Conservation (phyloP, 805 yeast species). For the Yarrowia sp. region DNA sequence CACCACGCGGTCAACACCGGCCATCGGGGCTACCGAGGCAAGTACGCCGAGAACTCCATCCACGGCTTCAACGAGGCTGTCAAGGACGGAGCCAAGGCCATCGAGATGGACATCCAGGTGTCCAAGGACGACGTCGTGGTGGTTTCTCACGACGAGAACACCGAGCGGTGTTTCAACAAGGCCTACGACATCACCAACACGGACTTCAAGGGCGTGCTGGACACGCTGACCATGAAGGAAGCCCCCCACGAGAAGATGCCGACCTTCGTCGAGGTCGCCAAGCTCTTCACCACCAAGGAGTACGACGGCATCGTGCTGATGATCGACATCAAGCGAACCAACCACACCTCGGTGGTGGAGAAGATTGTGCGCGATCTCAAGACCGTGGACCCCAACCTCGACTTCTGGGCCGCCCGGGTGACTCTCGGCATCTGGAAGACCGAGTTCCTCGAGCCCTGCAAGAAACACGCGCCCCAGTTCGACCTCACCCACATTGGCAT, state of each 20-base stretch:
- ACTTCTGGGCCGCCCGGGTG: slow-evolving; percentile 57
- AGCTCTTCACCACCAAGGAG: slow-evolving; percentile 51
- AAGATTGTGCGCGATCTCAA: slow-evolving; percentile 52
- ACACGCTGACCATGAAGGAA: slow-evolving; percentile 50
- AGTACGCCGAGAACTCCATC: slow-evolving; percentile 57
- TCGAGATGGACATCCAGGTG: slow-evolving; percentile 65
- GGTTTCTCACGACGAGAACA: slow-evolving; percentile 60
- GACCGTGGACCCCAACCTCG: slow-evolving; percentile 52
- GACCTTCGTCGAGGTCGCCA: slow-evolving; percentile 53
- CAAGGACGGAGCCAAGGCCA: slow-evolving; percentile 55
- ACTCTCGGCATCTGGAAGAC: slow-evolving; percentile 63
- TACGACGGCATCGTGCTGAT: slow-evolving; percentile 51
- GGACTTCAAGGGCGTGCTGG: slow-evolving; percentile 51
- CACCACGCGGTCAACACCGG: slow-evolving; percentile 44
- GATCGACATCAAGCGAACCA: slow-evolving; percentile 61
- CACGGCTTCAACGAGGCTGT: slow-evolving; percentile 57
- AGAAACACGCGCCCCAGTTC: slow-evolving; percentile 51
- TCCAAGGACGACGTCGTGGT: slow-evolving; percentile 61
- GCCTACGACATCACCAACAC: slow-evolving; percentile 53
- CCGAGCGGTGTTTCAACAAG: slow-evolving; percentile 58
- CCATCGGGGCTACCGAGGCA: slow-evolving; percentile 51
- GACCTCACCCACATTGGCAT: slow-evolving; percentile 53
- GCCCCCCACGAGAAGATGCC: slow-evolving; percentile 53
- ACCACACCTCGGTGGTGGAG: slow-evolving; percentile 54
- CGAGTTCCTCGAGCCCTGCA: slow-evolving; percentile 56